Percentiles rank a stretch among this genome's conserved stretches.
These are phyloP conservation scores for Suillus decipiens DNA, from an alignment of 768 basidiomycete genomes.

Conservation along the genomic window DNA sequence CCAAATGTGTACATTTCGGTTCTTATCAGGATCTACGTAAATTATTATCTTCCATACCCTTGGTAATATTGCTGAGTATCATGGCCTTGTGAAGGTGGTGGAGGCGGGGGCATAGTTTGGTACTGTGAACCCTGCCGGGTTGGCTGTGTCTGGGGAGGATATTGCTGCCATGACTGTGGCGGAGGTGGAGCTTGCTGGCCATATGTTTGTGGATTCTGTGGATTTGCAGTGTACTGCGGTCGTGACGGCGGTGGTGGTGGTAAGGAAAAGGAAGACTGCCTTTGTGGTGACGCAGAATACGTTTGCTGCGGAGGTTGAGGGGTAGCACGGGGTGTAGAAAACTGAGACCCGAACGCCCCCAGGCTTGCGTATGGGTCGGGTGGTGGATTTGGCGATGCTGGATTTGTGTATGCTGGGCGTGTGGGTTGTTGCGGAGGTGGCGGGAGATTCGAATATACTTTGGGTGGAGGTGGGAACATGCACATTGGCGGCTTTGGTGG, in stretches of 20 bases:
- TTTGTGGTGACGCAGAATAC: constrained; percentile 21
- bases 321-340: constrained; percentile 5
- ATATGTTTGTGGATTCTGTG: constrained; percentile 18
- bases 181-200: constrained; percentile 25
- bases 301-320: constrained; percentile 22
- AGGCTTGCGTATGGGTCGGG: constrained; percentile 40
- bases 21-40: neutral
- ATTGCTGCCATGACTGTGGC: constrained; percentile 28
- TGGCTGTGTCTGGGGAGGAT: constrained; percentile 22
- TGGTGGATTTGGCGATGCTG: constrained; percentile 21
- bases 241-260: constrained; percentile 24
- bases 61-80: constrained; percentile 29
- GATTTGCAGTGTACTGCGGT: constrained; percentile 19
- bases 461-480: constrained; percentile 17
- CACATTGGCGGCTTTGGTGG: too few species aligned
- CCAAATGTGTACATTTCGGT: neutral
- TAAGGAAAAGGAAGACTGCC: constrained; percentile 26
- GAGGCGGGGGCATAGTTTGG: constrained; percentile 29
- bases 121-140: constrained; percentile 28
- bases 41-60: constrained; percentile 30
- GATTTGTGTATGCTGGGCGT: constrained; percentile 25
- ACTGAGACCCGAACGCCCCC: constrained; percentile 27
- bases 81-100: constrained; percentile 35
- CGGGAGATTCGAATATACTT: constrained; percentile 19
- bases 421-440: constrained; percentile 29